These are phyloP conservation scores for Euphorbia tirucalli DNA, from an alignment of 345 rosid genomes.

Conservation along the genomic window DNA sequence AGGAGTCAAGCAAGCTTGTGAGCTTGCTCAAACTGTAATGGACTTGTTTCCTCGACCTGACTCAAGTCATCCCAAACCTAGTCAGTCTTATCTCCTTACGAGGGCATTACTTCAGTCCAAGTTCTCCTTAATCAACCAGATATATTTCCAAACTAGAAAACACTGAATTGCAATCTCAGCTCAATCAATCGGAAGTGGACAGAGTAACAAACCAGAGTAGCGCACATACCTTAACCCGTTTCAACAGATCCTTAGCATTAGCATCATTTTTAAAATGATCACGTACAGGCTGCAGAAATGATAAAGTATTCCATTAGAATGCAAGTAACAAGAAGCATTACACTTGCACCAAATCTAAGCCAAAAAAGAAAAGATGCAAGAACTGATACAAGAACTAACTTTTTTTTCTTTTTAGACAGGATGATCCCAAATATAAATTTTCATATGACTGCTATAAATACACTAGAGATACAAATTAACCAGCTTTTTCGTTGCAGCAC, in stretches of 20 bases:
- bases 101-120: too few species aligned
- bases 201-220: conserved; percentile 8
- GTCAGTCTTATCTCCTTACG: background rate
- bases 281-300: conserved; percentile 65
- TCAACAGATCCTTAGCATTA: conserved; percentile 64
- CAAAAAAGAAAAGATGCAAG: background rate
- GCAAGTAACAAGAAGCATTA: background rate
- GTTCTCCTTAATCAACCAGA: background rate
- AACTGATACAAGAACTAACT: too few species aligned
- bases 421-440: too few species aligned
- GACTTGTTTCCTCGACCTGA: background rate
- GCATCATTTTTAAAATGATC: conserved; percentile 60
- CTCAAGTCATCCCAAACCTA: background rate
- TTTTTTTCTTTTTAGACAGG: too few species aligned
- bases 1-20: too few species aligned
- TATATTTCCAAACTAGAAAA: too few species aligned
- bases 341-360: background rate
- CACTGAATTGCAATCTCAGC: background rate
- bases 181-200: background rate
- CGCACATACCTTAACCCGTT: conserved; percentile 72
- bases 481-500: too few species aligned
- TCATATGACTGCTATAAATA: too few species aligned
- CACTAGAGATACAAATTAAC: too few species aligned
- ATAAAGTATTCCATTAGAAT: background rate
- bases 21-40: too few species aligned